Evolutionary conservation across 2,329 filamentous ascomycete species (phyloP), one percentile per base, ranked within the genome.

Genomic region (Coleophoma eucalyptorum): DNA sequence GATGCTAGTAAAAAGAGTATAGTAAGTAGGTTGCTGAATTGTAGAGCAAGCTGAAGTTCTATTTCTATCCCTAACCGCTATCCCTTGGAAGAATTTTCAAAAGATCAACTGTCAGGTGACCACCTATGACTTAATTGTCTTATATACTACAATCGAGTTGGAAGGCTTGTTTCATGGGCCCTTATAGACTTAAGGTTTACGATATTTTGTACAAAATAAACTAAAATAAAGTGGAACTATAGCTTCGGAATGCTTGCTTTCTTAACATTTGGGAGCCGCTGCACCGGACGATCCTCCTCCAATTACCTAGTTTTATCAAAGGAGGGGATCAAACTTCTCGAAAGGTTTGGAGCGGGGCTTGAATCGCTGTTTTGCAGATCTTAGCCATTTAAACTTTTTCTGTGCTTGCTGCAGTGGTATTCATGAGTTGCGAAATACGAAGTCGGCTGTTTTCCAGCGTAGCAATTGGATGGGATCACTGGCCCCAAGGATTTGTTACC

Each of bases 261-360:
- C 32, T 61, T 60, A 16, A 72, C 63, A 34, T 67, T 68, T 12
- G 61, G 57, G 54, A 74, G 60, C 5, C 66, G 84, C 80, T 19
- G 78, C 69, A 2, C 80, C 73, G 1, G 63, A 11, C 74, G 70
- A 5, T 75, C 66, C 32, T 78, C 50, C 8, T 40, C 41, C 10
- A 61, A 56, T 56, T 18, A 55, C 31, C 7, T 62, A 19, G 10
- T 64, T 59, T 43, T 64, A 60, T 10, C 63, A 50, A 2, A 55
- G 54, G 1, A 65, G 49, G 20, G 53, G 55, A 31, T 54, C 43
- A 6, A 61, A 54, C 13, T 77, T 78, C 75, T 58, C 77, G 80
- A 44, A 84, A 70, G 56, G 74, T 51, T 69, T 80, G 64, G 2
- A 73, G 76, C 0, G 70, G 56, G 0, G 73, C 67, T 41, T 73